Conservation (phyloP, 2,329 filamentous ascomycete species). For the Exophiala aquamarina region DNA sequence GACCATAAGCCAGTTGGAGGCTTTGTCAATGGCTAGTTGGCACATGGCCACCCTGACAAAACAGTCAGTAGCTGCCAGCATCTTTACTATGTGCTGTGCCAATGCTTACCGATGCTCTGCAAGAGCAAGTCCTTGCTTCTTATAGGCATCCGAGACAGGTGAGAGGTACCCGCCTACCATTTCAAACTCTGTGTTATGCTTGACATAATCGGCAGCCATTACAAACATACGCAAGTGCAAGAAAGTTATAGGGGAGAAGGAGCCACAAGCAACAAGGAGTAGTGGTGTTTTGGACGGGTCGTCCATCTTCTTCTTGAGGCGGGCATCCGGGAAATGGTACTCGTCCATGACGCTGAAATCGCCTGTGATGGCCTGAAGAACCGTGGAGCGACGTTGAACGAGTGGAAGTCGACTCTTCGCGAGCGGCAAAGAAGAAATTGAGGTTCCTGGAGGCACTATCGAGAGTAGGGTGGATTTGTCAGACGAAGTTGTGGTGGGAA, state of each 20-base stretch:
- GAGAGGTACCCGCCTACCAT: conserved; percentile 82
- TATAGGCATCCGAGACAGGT: conserved; percentile 74
- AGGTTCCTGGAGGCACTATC: conserved; percentile 9
- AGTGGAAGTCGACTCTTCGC: neutral
- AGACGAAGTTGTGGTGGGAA: conserved; percentile 6
- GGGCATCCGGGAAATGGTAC: conserved; percentile 46
- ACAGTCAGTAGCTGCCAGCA: too few species aligned
- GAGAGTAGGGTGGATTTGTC: conserved; percentile 20
- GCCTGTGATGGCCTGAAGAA: conserved; percentile 24
- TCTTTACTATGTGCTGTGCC: too few species aligned
- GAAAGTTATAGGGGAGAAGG: conserved; percentile 73
- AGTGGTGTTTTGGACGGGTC: conserved; percentile 50
- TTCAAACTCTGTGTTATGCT: conserved; percentile 75
- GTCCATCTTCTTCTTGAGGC: conserved; percentile 47
- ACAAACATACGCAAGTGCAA: conserved; percentile 85
- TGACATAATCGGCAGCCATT: conserved; percentile 78
- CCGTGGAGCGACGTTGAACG: conserved; percentile 12
- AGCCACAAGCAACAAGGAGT: conserved; percentile 51
- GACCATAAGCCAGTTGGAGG: conserved; percentile 79
- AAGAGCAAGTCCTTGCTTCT: conserved; percentile 75
- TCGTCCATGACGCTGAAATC: conserved; percentile 33
- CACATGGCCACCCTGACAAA: conserved; percentile 73
- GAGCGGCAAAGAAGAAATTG: neutral
- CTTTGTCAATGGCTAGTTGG: conserved; percentile 72
- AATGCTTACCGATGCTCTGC: conserved; percentile 63